Evolutionary conservation across 768 basidiomycete species (phyloP), one percentile per base, ranked within the genome.

Genomic region (Psilocybe cubensis): DNA sequence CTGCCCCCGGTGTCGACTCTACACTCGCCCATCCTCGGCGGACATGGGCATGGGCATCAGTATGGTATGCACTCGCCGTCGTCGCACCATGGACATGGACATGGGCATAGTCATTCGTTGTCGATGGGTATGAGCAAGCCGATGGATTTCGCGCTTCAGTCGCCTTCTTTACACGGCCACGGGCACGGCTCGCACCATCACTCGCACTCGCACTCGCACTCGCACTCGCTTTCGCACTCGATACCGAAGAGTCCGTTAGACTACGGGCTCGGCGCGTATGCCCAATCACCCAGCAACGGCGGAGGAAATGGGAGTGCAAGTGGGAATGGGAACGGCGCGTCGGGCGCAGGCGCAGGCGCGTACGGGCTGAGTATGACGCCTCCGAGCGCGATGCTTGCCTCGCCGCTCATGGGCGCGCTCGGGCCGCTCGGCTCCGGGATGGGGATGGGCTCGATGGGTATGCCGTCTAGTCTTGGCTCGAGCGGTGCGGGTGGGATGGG

Each of bases 301-400:
- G 14, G 42, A 8, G 20, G 20, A 4, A 44, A 44, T 23, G 24
- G 42, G 6, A 42, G 41, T n/a, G 42, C 20, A 18, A 23, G n/a
- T 44, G 20, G 20, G 27, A 57, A 8, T 24, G 43, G 43, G 52
- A 43, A 57, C 66, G 69, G 1, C 50, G 68, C n/a, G n/a, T n/a
- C n/a, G n/a, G n/a, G 20, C 31, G 29, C n/a, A 12, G 18, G 9
- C 20, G 43, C 35, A 17, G 49, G 44, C 1, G n/a, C 42, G 11
- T 58, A 58, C 12, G 41, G 45, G 31, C n/a, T n/a, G n/a, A n/a
- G n/a, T n/a, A 59, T 59, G 58, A 59, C 58, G 3, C 58, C 58
- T 1, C 58, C 58, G 14, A 31, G 47, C 11, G 40, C 52, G 11
- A 18, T 54, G 41, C 35, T n/a, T n/a, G 12, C 20, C 46, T n/a